A percentile compares a stretch with the other conserved stretches of the same genome.
These are phyloP conservation scores for Oryza nivara DNA, from an alignment of 176 grass and related monocot species.

Conservation along the genomic window DNA sequence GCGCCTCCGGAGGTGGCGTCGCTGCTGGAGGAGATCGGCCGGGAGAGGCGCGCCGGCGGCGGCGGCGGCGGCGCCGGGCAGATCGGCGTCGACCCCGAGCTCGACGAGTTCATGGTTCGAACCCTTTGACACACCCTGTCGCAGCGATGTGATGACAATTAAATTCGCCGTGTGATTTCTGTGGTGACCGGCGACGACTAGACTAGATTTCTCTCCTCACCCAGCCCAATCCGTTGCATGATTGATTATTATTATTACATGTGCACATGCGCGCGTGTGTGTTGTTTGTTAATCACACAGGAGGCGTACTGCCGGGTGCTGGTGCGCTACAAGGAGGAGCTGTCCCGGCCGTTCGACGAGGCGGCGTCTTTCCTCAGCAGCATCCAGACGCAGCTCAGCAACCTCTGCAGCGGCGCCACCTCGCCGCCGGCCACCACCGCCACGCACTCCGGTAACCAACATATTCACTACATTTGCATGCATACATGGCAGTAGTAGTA, in stretches of 20 bases:
- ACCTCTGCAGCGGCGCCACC: slow-evolving; percentile 58
- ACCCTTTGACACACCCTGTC: neutral
- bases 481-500: neutral
- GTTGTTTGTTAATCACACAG: slow-evolving; percentile 44
- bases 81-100: slow-evolving; percentile 85
- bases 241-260: slow-evolving; percentile 42
- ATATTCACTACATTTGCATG: neutral
- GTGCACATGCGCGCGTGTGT: neutral
- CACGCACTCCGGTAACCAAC: slow-evolving; percentile 36
- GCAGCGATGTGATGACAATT: neutral
- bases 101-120: slow-evolving; percentile 89
- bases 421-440: slow-evolving; percentile 37
- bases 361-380: slow-evolving; percentile 77
- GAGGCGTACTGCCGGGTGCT: slow-evolving; percentile 72
- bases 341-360: slow-evolving; percentile 77
- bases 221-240: neutral
- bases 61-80: slow-evolving; percentile 23
- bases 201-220: neutral
- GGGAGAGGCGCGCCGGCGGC: slow-evolving; percentile 42
- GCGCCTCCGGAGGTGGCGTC: slow-evolving; percentile 74
- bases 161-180: slow-evolving; percentile 14
- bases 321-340: slow-evolving; percentile 80
- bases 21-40: slow-evolving; percentile 73
- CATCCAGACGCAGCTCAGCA: slow-evolving; percentile 79
- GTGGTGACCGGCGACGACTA: neutral